Base-by-base conservation (phyloP, 345 rosid genomes). In the Dipteronia dyeriana region DNA sequence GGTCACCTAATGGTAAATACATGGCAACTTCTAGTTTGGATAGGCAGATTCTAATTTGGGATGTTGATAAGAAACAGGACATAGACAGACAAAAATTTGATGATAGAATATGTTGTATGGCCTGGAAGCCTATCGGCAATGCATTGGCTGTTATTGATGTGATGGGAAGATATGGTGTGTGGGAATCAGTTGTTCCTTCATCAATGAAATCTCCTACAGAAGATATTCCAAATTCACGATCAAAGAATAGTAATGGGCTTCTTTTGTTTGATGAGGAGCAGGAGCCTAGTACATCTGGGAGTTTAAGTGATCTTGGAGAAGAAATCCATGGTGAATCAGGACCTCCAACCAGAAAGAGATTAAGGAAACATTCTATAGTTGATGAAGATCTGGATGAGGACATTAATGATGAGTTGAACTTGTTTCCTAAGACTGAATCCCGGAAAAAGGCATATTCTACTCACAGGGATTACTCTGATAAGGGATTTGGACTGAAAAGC, bases 1-100 rank as follows among this genome's bases (percentile, higher is more conserved):
- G 98, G 97, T 91, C 99, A 63, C 98, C 98, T 57, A 96, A 96
- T 76, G 98, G 99, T 34, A 96, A 89, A 82, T 96, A 91, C 84
- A 80, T 96, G 83, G 99, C 95, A 70, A 94, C 98, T 20, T 92
- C 97, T 78, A 82, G 98, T 79, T 82, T 91, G 77, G 99, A 96
- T 81, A 88, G 82, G 69, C 98, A 96, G 85, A 84, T 94, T 82
- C 86, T 96, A 49, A 90, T 96, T 59, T 94, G 98, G 99, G 94
- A 96, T 86, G 88, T 96, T 60, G 91, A 83, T 31, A 85, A 89
- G 87, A 92, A 84, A 78, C 97, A 90, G 80, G 99, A 94, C 68
- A 94, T 94, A 63, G 97, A 94, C 53, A 89, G 96, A 80, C 97
- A 91, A 45, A 96, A 85, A 59, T 92, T 94, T 59, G 98, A 91